These are phyloP conservation scores for Porcisia deanei DNA, from an alignment of 208 protist species.

Conservation along the genomic window DNA sequence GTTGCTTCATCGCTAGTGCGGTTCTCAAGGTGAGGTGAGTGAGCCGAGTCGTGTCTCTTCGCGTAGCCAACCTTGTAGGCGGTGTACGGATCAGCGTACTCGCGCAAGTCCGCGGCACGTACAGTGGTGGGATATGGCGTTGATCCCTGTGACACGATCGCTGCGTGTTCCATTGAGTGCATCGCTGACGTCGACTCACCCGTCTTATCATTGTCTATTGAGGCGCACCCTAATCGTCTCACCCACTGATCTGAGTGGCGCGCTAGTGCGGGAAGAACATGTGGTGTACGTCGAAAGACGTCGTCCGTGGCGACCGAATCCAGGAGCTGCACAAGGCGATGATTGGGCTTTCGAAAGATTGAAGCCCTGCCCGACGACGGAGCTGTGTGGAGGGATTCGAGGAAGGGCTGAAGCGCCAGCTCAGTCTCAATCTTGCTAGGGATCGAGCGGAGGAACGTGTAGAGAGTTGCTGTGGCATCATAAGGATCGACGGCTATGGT, in stretches of 20 bases:
- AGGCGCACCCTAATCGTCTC: constrained; percentile 14
- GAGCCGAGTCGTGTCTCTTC: neutral
- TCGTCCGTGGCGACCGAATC: constrained; percentile 44
- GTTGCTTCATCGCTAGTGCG: neutral
- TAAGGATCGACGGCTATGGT: constrained; percentile 50
- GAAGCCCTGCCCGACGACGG: constrained; percentile 24
- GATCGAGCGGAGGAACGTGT: constrained; percentile 80
- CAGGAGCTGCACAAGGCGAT: constrained; percentile 41
- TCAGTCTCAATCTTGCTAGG: constrained; percentile 48
- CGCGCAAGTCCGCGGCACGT: constrained; percentile 14
- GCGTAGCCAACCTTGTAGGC: constrained; percentile 17
- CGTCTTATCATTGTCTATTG: neutral
- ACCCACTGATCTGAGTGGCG: constrained; percentile 21
- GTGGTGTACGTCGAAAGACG: constrained; percentile 47
- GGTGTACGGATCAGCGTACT: constrained; percentile 23
- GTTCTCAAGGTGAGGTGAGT: neutral
- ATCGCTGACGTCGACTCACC: neutral
- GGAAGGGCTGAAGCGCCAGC: constrained; percentile 54
- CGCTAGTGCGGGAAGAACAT: constrained; percentile 39
- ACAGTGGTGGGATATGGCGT: constrained; percentile 4
- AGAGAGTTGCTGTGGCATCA: constrained; percentile 60
- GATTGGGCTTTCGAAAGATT: constrained; percentile 30
- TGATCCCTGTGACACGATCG: neutral
- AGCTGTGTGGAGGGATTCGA: constrained; percentile 30
- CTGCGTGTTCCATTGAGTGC: neutral